phyloP scores from a whole-genome alignment of 495 filamentous ascomycete species.

The Xylaria scruposa region DNA sequence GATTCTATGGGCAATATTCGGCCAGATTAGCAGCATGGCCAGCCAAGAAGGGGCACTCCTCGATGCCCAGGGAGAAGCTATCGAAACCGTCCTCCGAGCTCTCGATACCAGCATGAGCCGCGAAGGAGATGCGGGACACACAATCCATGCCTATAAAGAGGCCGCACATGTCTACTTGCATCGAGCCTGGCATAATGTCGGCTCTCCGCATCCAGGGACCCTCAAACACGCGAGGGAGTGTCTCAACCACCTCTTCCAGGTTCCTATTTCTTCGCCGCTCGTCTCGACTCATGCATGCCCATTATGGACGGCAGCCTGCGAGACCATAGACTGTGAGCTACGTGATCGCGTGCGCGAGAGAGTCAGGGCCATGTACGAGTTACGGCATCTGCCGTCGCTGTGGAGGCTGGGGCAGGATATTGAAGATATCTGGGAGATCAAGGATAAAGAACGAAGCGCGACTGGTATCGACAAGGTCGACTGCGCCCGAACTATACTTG shows the following conservation, averaged over 20 bases:
- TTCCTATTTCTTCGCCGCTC: constrained; percentile 37
- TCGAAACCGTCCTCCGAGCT: constrained; percentile 28
- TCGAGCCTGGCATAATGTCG: constrained; percentile 38
- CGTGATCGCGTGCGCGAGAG: constrained; percentile 37
- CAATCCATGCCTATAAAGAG: constrained; percentile 39
- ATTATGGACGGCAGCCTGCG: constrained; percentile 42
- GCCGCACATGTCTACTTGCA: constrained; percentile 42
- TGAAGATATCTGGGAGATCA: constrained; percentile 38
- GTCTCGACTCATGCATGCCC: constrained; percentile 41
- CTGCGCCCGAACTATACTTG: constrained; percentile 38
- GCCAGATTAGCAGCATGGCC: constrained; percentile 39
- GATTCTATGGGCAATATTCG: constrained; percentile 32
- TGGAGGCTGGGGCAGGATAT: constrained; percentile 37
- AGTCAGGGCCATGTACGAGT: constrained; percentile 36
- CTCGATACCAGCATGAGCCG: constrained; percentile 25
- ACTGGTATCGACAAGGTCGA: constrained; percentile 40
- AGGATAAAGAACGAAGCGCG: constrained; percentile 35
- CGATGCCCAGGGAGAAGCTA: constrained; percentile 28
- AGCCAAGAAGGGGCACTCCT: constrained; percentile 17
- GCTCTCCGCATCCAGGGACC: constrained; percentile 32
- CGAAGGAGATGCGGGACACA: constrained; percentile 33
- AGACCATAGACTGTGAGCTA: constrained; percentile 35
- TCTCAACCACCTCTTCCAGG: constrained; percentile 31
- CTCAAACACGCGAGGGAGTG: constrained; percentile 34
- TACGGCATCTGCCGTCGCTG: constrained; percentile 39